These are phyloP conservation scores for Leccinum griseonigrum DNA, from an alignment of 1,284 basidiomycete genomes.

Conservation along the genomic window DNA sequence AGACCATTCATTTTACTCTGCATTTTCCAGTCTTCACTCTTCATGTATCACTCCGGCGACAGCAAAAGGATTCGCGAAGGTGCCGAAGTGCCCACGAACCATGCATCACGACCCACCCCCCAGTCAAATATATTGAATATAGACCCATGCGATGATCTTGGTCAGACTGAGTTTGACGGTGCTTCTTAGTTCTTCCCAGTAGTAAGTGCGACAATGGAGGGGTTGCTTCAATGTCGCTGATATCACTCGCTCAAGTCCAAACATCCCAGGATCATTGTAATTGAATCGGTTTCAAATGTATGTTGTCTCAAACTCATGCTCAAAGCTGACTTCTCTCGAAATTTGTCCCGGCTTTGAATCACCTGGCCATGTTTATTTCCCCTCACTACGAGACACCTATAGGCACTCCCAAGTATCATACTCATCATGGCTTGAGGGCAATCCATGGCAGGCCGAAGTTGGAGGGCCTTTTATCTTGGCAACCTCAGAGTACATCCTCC, in stretches of 20 bases:
- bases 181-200: not conserved
- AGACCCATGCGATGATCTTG: too few species aligned
- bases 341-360: not conserved
- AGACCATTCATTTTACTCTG: not conserved
- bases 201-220: not conserved
- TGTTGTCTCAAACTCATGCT: not conserved
- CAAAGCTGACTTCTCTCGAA: not conserved
- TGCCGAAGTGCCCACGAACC: not conserved
- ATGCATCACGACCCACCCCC: not conserved
- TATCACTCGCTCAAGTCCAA: not conserved
- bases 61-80: too few species aligned
- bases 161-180: too few species aligned
- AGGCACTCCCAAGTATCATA: slow-evolving; percentile 23
- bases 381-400: slow-evolving; percentile 4
- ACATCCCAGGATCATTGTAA: not conserved
- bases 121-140: not conserved
- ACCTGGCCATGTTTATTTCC: not conserved
- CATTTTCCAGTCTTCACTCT: not conserved
- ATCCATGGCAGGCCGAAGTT: not conserved
- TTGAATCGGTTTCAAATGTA: not conserved
- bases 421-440: not conserved
- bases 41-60: not conserved
- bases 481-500: slow-evolving; percentile 28
- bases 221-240: not conserved
- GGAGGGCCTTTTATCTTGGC: slow-evolving; percentile 5